Base-by-base conservation (phyloP, 1,284 basidiomycete species). In the Vanrija pseudolonga region DNA sequence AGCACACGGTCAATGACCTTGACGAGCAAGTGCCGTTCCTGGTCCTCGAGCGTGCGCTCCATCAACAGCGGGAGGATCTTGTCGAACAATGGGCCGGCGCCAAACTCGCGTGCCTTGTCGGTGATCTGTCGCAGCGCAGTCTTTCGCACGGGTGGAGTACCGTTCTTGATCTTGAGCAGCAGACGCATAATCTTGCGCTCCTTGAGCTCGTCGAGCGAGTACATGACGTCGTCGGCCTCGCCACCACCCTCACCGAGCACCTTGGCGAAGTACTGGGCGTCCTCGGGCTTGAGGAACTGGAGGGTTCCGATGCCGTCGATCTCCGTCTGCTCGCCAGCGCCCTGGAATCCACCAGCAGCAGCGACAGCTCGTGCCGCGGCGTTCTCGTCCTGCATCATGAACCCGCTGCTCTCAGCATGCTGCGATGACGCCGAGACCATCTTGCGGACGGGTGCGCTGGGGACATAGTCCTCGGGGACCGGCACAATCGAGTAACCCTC, bases 171-270 rank as follows among this genome's bases (percentile, higher is more conserved):
- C 79, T 98, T 98, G 67, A 98, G 84, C 45, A 98, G 80, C n/a
- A 98, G 79, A n/a, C 94, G 87, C 94, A 98, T 98, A 69, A 98
- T 98, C 78, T 98, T 98, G 69, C 94, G 85, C 79, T 98, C 96
- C 79, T 98, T 98, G 83, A 98, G 89, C 79, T 98, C 96, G 50
- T 98, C 96, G n/a, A 94, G 85, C 1, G 90, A 85, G 48, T 98
- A 81, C n/a, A 60, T 69, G 26, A 67, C 64, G 77, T 97, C 89
- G 20, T 93, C 91, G 76, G 96, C 91, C 68, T 97, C 92, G 67
- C 94, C 90, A 38, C 72, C 73, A 17, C 71, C 71, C 73, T 95
- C 90, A 65, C 90, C 91, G 47, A 96, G 77, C 59, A 98, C 96
- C 77, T 97, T 97, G 55, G 92, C 88, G 66, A 98, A 98, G 77